Evolutionary conservation across 306 rosid genomes (phyloP).

Genomic region (Cucumis melo): DNA sequence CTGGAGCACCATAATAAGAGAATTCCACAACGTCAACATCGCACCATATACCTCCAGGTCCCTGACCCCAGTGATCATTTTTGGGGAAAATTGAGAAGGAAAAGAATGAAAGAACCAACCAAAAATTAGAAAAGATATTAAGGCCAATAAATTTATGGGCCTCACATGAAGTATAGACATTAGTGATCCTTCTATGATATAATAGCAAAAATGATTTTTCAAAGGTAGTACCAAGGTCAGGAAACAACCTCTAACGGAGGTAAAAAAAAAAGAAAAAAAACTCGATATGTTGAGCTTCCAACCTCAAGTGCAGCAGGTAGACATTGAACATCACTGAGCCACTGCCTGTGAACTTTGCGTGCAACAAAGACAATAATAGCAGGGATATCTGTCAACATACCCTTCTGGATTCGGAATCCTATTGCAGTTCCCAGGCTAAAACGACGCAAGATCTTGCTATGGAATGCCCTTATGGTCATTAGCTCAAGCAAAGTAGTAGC

Average conservation of each 20-base stretch:
- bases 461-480: constrained; percentile 98
- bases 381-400: constrained; percentile 77
- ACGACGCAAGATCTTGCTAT: constrained; percentile 84
- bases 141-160: neutral
- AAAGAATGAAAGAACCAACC: neutral
- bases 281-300: constrained; percentile 34
- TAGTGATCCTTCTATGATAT: neutral
- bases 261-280: neutral
- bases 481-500: constrained; percentile 96
- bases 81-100: neutral
- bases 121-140: neutral
- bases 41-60: constrained; percentile 99
- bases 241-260: neutral
- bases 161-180: neutral
- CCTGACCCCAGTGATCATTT: constrained; percentile 34
- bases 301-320: constrained; percentile 99
- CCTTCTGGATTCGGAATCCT: constrained; percentile 90
- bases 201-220: neutral
- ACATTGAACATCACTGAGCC: constrained; percentile 67
- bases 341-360: constrained; percentile 87
- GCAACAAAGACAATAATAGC: constrained; percentile 98
- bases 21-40: constrained; percentile 98
- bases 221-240: neutral
- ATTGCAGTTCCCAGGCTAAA: constrained; percentile 95
- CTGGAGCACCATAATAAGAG: constrained; percentile 93